Evolutionary conservation across 257 asterid species (phyloP).

Genomic region (Scutellaria minor): DNA sequence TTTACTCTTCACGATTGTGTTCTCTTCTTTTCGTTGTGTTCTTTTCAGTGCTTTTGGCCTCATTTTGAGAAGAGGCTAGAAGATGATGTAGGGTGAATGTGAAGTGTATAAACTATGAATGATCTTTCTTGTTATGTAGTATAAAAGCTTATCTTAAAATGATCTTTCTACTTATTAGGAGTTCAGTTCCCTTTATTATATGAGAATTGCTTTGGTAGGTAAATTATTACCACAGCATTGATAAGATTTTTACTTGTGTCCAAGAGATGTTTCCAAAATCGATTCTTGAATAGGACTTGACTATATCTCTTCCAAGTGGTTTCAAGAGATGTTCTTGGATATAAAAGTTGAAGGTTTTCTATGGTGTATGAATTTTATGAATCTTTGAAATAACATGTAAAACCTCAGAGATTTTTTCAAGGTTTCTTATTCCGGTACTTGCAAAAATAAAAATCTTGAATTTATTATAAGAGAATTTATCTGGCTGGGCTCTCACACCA

Average conservation of each 20-base stretch:
- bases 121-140: conserved; percentile 12
- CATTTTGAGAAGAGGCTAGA: conserved; percentile 43
- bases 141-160: neutral
- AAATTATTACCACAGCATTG: neutral
- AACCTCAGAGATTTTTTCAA: too few relatives aligned
- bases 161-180: neutral
- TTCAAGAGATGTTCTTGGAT: too few relatives aligned
- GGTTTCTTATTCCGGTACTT: too few relatives aligned
- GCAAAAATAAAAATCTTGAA: too few relatives aligned
- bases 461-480: too few relatives aligned
- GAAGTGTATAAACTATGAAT: conserved; percentile 6
- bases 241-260: neutral
- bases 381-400: too few relatives aligned
- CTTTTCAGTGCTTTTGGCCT: conserved; percentile 31
- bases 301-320: too few relatives aligned
- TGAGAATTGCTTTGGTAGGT: neutral
- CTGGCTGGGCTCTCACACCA: too few relatives aligned
- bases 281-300: neutral
- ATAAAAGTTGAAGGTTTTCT: too few relatives aligned
- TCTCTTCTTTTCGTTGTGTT: conserved; percentile 15
- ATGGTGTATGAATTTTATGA: too few relatives aligned
- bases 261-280: neutral
- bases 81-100: conserved; percentile 14
- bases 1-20: neutral
- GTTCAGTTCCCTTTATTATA: neutral